Evolutionary conservation across 2,329 filamentous ascomycete genomes (phyloP).

Genomic region (Chrysosporium queenslandicum): DNA sequence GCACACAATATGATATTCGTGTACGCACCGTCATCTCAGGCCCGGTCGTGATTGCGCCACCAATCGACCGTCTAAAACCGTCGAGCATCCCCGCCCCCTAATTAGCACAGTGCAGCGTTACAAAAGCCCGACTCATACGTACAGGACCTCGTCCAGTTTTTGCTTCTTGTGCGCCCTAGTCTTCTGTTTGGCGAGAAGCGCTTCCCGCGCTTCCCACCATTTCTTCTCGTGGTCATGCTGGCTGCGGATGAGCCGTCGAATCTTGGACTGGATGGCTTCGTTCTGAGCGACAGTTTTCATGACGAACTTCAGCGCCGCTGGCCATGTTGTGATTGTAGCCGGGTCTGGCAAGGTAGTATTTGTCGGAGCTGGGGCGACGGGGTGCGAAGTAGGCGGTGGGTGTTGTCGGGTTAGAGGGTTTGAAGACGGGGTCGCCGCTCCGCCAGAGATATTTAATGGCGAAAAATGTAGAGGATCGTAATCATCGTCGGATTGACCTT

Average conservation of each 20-base stretch:
- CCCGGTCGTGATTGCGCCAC: constrained; percentile 30
- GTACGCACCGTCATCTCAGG: constrained; percentile 26
- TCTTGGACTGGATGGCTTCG: constrained; percentile 36
- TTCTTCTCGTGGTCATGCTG: constrained; percentile 54
- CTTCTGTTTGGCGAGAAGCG: constrained; percentile 44
- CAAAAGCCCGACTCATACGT: constrained; percentile 12
- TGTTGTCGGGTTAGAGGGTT: background rate
- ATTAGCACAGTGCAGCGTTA: too few species aligned
- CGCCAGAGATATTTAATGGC: background rate
- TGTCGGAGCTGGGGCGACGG: background rate
- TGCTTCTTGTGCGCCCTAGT: constrained; percentile 44
- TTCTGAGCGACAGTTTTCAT: constrained; percentile 41
- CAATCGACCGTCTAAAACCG: constrained; percentile 36
- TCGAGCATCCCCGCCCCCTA: too few species aligned
- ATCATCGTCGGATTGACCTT: constrained; percentile 6
- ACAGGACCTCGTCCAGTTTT: constrained; percentile 47
- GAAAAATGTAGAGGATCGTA: constrained; percentile 5
- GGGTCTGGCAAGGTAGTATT: constrained; percentile 29
- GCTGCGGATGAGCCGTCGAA: constrained; percentile 50
- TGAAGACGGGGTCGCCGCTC: background rate
- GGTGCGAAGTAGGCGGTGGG: background rate
- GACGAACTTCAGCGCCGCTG: constrained; percentile 42
- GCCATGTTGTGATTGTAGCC: constrained; percentile 44
- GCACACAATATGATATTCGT: too few species aligned
- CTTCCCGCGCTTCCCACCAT: constrained; percentile 48